Percentiles rank a stretch among this genome's conserved stretches.
Evolutionary conservation across 1,284 basidiomycete genomes (phyloP).

Genomic region (Microbotryum saponariae): DNA sequence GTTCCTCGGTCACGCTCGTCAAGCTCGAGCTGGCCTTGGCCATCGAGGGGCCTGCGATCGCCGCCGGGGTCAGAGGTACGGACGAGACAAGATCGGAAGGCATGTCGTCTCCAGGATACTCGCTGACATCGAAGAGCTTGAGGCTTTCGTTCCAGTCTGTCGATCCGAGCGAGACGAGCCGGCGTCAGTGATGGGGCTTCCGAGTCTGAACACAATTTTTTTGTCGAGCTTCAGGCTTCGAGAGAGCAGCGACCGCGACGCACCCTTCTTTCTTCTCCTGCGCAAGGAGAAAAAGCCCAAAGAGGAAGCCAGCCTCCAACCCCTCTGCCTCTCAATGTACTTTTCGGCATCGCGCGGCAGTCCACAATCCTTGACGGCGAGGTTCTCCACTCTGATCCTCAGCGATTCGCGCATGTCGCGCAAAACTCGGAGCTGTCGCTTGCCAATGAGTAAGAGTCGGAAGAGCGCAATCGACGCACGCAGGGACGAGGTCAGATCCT

Average conservation of each 20-base stretch:
- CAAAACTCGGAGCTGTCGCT: constrained; percentile 51
- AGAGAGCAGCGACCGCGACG: not conserved
- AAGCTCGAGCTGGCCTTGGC: constrained; percentile 14
- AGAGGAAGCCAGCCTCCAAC: constrained; percentile 61
- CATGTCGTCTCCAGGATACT: constrained; percentile 50
- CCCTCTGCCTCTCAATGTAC: constrained; percentile 56
- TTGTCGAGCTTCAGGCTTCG: not conserved
- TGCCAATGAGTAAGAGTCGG: constrained; percentile 59
- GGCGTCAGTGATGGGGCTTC: not conserved
- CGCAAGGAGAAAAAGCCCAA: constrained; percentile 68
- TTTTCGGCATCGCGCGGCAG: constrained; percentile 61
- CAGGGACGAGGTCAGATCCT: constrained; percentile 67
- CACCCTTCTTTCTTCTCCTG: constrained; percentile 62
- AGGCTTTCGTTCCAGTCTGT: constrained; percentile 71
- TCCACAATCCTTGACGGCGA: constrained; percentile 55
- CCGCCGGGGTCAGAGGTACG: too few relatives aligned
- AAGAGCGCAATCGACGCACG: constrained; percentile 59
- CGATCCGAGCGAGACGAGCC: too few relatives aligned
- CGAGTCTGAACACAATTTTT: not conserved
- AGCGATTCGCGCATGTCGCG: constrained; percentile 52
- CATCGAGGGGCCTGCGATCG: constrained; percentile 19
- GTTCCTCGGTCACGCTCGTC: not conserved
- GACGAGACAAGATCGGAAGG: not conserved
- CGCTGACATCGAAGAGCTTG: constrained; percentile 65
- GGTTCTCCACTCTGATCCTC: constrained; percentile 54